phyloP scores from a whole-genome alignment of 2,329 filamentous ascomycete genomes.

The Aspergillus sp. region DNA sequence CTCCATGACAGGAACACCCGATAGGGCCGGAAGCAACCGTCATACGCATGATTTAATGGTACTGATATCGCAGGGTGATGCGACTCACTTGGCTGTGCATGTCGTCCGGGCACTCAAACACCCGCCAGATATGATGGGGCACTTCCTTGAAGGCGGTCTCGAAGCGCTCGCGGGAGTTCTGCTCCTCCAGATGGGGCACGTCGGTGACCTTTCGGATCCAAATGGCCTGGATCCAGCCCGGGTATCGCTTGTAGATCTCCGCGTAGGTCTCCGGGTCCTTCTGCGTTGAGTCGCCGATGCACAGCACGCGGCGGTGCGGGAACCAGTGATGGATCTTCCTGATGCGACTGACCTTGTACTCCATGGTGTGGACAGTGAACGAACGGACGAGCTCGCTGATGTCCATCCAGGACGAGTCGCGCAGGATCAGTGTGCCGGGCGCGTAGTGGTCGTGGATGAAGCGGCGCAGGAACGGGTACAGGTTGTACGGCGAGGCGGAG shows the following conservation, averaged over 20 bases:
- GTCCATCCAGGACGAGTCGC: constrained; percentile 84
- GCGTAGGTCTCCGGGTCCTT: constrained; percentile 88
- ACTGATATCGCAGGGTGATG: not conserved
- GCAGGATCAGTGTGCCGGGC: constrained; percentile 75
- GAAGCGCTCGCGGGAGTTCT: constrained; percentile 73
- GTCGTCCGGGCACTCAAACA: constrained; percentile 76
- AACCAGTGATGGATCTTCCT: constrained; percentile 75
- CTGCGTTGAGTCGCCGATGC: constrained; percentile 88
- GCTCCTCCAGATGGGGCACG: constrained; percentile 69
- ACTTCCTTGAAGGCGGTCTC: constrained; percentile 77
- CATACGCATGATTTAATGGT: too few relatives aligned
- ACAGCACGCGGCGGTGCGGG: constrained; percentile 74
- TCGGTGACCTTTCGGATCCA: constrained; percentile 82
- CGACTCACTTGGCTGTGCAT: constrained; percentile 37
- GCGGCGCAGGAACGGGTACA: constrained; percentile 78
- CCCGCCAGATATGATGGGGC: constrained; percentile 69
- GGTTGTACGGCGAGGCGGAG: constrained; percentile 88
- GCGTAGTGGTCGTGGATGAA: constrained; percentile 73
- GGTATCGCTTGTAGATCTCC: constrained; percentile 66
- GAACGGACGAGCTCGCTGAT: constrained; percentile 74
- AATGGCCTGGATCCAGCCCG: constrained; percentile 77
- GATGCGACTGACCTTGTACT: constrained; percentile 82
- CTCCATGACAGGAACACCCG: not conserved
- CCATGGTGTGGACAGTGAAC: constrained; percentile 74
- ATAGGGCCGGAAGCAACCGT: not conserved